A percentile compares a stretch with the other conserved stretches of the same genome.
Evolutionary conservation across 2,329 filamentous ascomycete species (phyloP).

Genomic region (Aspergillus tanneri): DNA sequence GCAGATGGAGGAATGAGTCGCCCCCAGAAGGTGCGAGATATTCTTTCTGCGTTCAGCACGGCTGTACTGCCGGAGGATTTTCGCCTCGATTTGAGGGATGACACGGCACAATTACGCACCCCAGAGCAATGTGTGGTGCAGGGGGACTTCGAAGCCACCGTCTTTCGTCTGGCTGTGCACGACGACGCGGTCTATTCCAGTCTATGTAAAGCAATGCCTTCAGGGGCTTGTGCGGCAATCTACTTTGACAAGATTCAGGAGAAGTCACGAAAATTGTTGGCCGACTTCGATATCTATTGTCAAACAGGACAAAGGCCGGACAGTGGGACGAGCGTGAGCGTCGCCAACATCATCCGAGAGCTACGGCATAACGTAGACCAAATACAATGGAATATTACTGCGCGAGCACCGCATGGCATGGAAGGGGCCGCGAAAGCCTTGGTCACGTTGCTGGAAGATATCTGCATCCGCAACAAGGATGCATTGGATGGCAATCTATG

Average conservation of each 20-base stretch:
- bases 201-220: conserved; percentile 44
- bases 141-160: conserved; percentile 46
- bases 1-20: conserved; percentile 35
- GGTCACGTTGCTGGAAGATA: conserved; percentile 38
- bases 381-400: conserved; percentile 34
- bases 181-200: conserved; percentile 44
- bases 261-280: conserved; percentile 35
- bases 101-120: conserved; percentile 32
- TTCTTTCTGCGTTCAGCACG: conserved; percentile 47
- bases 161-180: conserved; percentile 47
- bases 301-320: conserved; percentile 27
- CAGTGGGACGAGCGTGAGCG: conserved; percentile 25
- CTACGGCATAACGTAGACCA: conserved; percentile 31
- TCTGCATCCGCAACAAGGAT: conserved; percentile 41
- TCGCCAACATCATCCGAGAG: conserved; percentile 34
- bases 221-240: conserved; percentile 42
- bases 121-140: conserved; percentile 46
- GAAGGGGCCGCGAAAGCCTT: conserved; percentile 41
- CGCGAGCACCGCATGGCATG: conserved; percentile 37
- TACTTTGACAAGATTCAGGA: conserved; percentile 47
- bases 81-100: conserved; percentile 40
- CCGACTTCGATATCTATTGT: conserved; percentile 43
- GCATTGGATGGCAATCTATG: conserved; percentile 38
- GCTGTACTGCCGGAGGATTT: conserved; percentile 44
- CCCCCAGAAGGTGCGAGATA: conserved; percentile 43